Evolutionary conservation across 1,284 basidiomycete genomes (phyloP).

Genomic region (Microbotryum violaceum): DNA sequence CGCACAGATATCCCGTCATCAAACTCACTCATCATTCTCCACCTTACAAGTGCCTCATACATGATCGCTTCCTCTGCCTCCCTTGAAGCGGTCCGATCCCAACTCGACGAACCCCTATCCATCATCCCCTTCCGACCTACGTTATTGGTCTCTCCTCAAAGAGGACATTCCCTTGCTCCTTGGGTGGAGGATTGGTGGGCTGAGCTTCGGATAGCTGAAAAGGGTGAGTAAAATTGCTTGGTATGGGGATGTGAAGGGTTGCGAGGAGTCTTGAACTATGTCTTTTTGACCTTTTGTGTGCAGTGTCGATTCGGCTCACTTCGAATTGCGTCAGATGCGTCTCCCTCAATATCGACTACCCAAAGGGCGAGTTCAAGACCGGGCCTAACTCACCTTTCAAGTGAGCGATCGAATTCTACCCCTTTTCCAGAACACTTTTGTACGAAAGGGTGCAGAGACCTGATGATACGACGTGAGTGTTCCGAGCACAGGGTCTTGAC

Average conservation of each 20-base stretch:
- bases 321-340: conserved; percentile 16
- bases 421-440: neutral
- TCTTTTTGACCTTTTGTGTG: too few relatives aligned
- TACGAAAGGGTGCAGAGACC: neutral
- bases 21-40: too few relatives aligned
- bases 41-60: conserved; percentile 9
- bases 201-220: neutral
- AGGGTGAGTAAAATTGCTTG: neutral
- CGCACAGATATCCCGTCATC: too few relatives aligned
- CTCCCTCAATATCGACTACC: conserved; percentile 20
- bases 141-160: conserved; percentile 1
- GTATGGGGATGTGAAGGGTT: neutral
- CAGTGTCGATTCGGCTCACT: conserved; percentile 8
- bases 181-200: conserved; percentile 18
- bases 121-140: conserved; percentile 15
- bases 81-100: neutral
- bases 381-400: neutral
- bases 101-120: conserved; percentile 6
- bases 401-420: neutral
- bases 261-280: neutral
- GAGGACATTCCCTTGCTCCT: neutral
- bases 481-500: neutral
- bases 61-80: conserved; percentile 18
- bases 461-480: neutral
- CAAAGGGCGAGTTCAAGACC: neutral